Evolutionary conservation across 805 yeast species (phyloP), one percentile per base, ranked within the genome.

Genomic region (Kuraishia capsulata): DNA sequence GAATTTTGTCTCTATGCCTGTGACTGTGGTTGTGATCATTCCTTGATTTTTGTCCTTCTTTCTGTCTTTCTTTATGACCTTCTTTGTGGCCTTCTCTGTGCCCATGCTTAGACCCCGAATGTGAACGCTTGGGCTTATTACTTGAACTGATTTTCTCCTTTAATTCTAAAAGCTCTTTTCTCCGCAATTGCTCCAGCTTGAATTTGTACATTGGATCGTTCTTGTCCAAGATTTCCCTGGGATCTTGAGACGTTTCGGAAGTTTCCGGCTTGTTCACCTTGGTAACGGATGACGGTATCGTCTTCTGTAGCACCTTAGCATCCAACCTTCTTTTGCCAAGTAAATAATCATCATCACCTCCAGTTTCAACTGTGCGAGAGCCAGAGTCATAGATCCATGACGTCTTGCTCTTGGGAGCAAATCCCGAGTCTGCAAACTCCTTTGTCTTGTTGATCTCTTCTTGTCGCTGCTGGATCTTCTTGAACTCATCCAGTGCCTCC

Each of bases 301-400:
- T 16, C 11, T 18, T 21, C 14, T 11, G 19, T 5, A 25, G n/a
- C 14, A 34, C 11, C 21, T 21, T 21, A 13, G 31, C 14, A 20
- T 36, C 38, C 4, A 36, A 18, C 16, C 28, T 4, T 20, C 20
- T 36, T 19, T 29, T 26, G 18, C 38, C 38, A 4, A 36, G 33
- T 11, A 36, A 16, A 17, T 18, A 28, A 11, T 36, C 38, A n/a
- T 36, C 38, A 5, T 11, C 28, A 9, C 23, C 23, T n/a, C 28
- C 26, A 11, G 28, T 6, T 13, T 48, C 9, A 53, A 53, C 14
- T 34, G 48, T 17, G 31, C 37, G 41, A 3, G 52, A 48, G 3
- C 76, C 66, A 18, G 69, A 76, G 11, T 80, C 73, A 52, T 89
- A 89, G 95, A 90, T 90, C 97, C 97, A 89, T 33, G 75, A 81